Evolutionary conservation across 768 basidiomycete species (phyloP).

Genomic region (Pleurotus citrinopileatus): DNA sequence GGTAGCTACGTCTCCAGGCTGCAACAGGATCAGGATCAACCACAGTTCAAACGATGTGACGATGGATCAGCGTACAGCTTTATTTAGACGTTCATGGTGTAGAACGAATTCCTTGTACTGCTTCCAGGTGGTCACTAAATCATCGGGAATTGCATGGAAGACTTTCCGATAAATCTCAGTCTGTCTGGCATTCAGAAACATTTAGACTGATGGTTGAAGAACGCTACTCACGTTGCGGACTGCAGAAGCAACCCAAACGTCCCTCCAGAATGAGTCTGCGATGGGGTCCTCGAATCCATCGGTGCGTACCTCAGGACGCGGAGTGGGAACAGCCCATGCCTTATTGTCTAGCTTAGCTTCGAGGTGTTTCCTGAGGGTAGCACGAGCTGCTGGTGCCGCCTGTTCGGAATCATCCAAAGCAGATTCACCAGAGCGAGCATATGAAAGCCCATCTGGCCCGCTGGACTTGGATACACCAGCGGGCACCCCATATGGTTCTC

Average conservation of each 20-base stretch:
- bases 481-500: conserved; percentile 50
- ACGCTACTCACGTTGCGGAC: conserved; percentile 73
- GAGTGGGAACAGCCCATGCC: conserved; percentile 60
- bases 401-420: conserved; percentile 49
- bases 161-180: conserved; percentile 96
- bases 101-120: conserved; percentile 84
- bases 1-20: conserved; percentile 22
- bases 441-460: conserved; percentile 45
- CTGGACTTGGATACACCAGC: conserved; percentile 45
- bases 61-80: conserved; percentile 49
- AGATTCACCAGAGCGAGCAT: conserved; percentile 39
- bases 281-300: conserved; percentile 88
- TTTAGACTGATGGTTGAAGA: conserved; percentile 13
- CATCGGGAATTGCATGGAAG: conserved; percentile 92
- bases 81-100: conserved; percentile 73
- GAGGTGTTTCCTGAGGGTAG: conserved; percentile 53
- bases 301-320: conserved; percentile 70
- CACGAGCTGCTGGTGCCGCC: conserved; percentile 43
- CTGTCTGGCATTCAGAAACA: conserved; percentile 32
- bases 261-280: conserved; percentile 83
- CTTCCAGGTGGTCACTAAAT: conserved; percentile 92
- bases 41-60: no score
- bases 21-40: no score
- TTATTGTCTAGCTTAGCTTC: conserved; percentile 48
- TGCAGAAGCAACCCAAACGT: conserved; percentile 85